Conservation (phyloP, 129 eudicot genomes). For the Centaurea solstitialis region DNA sequence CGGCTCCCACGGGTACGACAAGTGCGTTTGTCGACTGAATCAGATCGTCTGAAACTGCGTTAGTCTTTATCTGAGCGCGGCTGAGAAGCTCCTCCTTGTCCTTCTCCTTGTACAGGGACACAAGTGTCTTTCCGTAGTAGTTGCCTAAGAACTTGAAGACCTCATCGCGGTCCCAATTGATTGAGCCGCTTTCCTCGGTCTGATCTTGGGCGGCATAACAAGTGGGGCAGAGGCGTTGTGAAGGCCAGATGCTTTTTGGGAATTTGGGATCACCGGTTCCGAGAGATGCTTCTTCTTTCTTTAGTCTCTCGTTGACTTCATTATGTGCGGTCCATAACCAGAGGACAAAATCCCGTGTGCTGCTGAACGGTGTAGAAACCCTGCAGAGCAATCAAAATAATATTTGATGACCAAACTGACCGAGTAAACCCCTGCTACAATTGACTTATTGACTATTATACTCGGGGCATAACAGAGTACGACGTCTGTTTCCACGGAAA, state of each 20-base stretch:
- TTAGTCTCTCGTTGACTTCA: slow-evolving; percentile 75
- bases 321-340: slow-evolving; percentile 97
- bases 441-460: too few species aligned
- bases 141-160: slow-evolving; percentile 65
- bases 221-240: slow-evolving; percentile 78
- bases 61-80: slow-evolving; percentile 18
- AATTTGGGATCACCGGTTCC: slow-evolving; percentile 77
- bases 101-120: slow-evolving; percentile 46
- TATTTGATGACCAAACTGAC: background rate
- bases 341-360: slow-evolving; percentile 65
- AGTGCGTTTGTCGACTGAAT: slow-evolving; percentile 56
- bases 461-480: too few species aligned
- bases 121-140: slow-evolving; percentile 70
- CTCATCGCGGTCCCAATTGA: slow-evolving; percentile 65
- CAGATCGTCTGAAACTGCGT: slow-evolving; percentile 40
- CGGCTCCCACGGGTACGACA: slow-evolving; percentile 84
- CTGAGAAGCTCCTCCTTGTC: slow-evolving; percentile 38
- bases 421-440: background rate
- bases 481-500: too few species aligned
- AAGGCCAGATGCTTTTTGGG: slow-evolving; percentile 86
- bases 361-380: slow-evolving; percentile 68
- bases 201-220: slow-evolving; percentile 42
- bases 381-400: slow-evolving; percentile 34
- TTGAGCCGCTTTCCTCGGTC: slow-evolving; percentile 21
- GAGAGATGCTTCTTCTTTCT: slow-evolving; percentile 62